Percentiles rank a stretch among this genome's conserved stretches.
Evolutionary conservation across 2,329 filamentous ascomycete species (phyloP).

Genomic region (Gaeumannomyces sp.): DNA sequence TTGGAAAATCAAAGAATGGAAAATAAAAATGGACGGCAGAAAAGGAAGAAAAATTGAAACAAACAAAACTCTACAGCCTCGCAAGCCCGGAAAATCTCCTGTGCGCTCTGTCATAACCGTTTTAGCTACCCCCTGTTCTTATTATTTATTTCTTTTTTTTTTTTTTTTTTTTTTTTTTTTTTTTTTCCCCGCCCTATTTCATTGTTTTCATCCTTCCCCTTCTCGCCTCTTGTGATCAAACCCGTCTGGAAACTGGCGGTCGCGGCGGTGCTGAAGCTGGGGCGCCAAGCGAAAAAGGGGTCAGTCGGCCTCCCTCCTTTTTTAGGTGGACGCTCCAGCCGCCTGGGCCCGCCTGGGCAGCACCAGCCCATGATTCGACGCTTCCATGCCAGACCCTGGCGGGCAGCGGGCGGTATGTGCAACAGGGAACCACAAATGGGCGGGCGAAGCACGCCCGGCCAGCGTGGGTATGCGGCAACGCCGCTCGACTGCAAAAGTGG

Average conservation of each 20-base stretch:
- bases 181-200: neutral
- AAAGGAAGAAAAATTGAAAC: neutral
- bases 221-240: neutral
- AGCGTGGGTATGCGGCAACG: neutral
- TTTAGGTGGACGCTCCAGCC: neutral
- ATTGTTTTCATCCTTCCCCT: neutral
- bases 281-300: neutral
- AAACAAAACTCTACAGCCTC: neutral
- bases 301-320: neutral
- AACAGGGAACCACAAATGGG: neutral
- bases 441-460: neutral
- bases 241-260: neutral
- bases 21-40: neutral
- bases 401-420: neutral
- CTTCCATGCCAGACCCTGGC: neutral
- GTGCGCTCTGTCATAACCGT: neutral
- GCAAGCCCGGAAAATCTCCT: neutral
- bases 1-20: neutral
- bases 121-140: neutral
- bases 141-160: neutral
- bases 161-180: neutral
- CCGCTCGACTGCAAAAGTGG: neutral
- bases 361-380: neutral
- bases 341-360: neutral
- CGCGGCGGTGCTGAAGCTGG: neutral